A percentile compares a stretch with the other conserved stretches of the same genome.
These are phyloP conservation scores for Tylopilus sp. DNA, from an alignment of 1,284 basidiomycete species.

Conservation along the genomic window DNA sequence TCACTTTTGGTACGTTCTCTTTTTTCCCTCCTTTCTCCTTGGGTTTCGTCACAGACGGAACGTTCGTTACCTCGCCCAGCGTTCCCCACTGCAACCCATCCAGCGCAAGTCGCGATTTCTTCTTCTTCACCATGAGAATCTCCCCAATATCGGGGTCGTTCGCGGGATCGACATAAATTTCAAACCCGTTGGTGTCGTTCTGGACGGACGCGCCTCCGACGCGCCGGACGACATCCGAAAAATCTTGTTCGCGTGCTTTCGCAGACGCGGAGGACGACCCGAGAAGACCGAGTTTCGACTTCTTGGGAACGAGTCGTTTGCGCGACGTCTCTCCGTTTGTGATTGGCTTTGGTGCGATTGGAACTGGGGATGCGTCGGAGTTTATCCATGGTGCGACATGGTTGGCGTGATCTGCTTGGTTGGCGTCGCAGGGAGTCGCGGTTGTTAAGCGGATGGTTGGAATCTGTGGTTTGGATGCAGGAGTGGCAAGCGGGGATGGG, in stretches of 20 bases:
- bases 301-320: conserved; percentile 70
- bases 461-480: conserved; percentile 36
- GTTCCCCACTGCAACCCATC: conserved; percentile 64
- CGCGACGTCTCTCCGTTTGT: conserved; percentile 35
- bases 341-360: conserved; percentile 32
- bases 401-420: conserved; percentile 40
- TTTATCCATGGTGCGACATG: conserved; percentile 37
- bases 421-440: conserved; percentile 59
- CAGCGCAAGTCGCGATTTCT: conserved; percentile 63
- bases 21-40: conserved; percentile 35
- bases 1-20: conserved; percentile 32
- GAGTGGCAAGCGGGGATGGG: conserved; percentile 32
- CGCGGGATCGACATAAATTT: conserved; percentile 71
- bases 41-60: conserved; percentile 35
- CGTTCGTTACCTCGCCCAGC: conserved; percentile 61
- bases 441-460: conserved; percentile 69
- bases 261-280: conserved; percentile 30
- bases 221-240: conserved; percentile 61
- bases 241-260: conserved; percentile 48
- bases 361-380: conserved; percentile 31
- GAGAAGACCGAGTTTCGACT: conserved; percentile 63
- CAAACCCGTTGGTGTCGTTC: conserved; percentile 53
- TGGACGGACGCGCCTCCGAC: conserved; percentile 48
- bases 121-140: conserved; percentile 75
- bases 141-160: conserved; percentile 66